Base-by-base conservation (phyloP, 2,329 filamentous ascomycete species). In the Cladorrhinum sp. region DNA sequence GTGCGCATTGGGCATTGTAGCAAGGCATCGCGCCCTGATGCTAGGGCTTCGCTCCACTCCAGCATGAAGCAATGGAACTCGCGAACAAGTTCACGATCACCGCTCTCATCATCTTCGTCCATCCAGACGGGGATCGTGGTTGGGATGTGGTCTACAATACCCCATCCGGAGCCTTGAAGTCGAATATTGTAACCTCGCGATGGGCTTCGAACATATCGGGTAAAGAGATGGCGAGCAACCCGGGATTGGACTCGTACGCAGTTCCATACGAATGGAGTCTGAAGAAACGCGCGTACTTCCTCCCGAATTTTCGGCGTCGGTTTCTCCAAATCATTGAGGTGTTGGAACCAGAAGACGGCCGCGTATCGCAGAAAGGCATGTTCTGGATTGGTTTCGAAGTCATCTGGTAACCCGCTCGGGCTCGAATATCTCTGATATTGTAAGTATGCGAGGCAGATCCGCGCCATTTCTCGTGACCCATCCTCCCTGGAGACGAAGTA, bases 361-460 rank as follows among this genome's bases (percentile, higher is more conserved):
- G 55, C 39, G 49, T 57, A 57, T 36, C 39, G 55, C 20, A 57
- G 39, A 48, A 57, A 57, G 20, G 55, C 55, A 20, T 57, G 55
- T 30, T 57, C 55, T 30, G 14, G 18, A 23, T 57, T 36, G n/a
- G 9, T 24, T 23, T 57, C 42, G 12, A 51, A 49, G n/a, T 28
- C 26, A 4, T 51, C 42, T 1, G 42, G 55, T 20, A 57, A 2
- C 16, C 55, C 55, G 18, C 26, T 23, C 42, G n/a, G n/a, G 10
- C 16, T 57, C 2, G 18, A 2, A 10, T 57, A 51, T 10, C 46
- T 36, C 20, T 39, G 49, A 33, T 23, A 51, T 12, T 39, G 24
- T 24, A 24, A 23, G 7, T 57, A 57, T 2, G 39, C n/a, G 2
- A 57, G 18, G 16, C 55, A 57, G 1, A 9, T 57, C 3, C 26